Base-by-base conservation (phyloP, 2,329 filamentous ascomycete genomes). In the Juglanconis oblonga region DNA sequence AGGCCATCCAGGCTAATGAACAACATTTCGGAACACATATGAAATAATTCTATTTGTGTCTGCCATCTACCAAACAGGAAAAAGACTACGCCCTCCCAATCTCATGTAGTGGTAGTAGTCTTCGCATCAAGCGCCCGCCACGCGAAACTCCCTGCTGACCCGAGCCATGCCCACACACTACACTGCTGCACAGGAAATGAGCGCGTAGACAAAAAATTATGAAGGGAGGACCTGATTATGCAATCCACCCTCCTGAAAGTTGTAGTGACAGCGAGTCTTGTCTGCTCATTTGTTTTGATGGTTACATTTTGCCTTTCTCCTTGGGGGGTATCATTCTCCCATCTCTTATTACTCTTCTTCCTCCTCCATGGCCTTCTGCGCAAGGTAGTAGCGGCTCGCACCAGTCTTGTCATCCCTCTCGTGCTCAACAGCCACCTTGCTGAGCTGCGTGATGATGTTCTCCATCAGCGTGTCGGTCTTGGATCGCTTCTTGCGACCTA, bases 361-460 rank as follows among this genome's bases (percentile, higher is more conserved):
- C 59, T 64, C 58, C 13, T 55, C 60, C 6, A 63, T 47, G 52
- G 57, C 52, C 63, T 65, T 65, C 48, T 61, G 60, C 4, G 59
- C 61, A 29, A 65, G 53, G 58, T 66, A 62, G 69, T 76, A 82
- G 57, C 78, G 71, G 65, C 72, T 72, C 54, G 71, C 72, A 54
- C 75, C 77, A 13, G 52, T 54, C 64, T 77, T 69, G 67, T 78
- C 78, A 66, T 84, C 81, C 55, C 69, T 72, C 72, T 84, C 81
- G 72, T 86, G 83, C 74, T 83, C 80, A 66, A 87, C 72, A 45
- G 84, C 81, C 64, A 88, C 76, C 79, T 87, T 87, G 77, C 82
- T 82, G 64, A 88, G 79, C 65, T 85, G 83, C 50, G 79, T 81
- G 68, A 88, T 81, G 75, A 87, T 84, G 76, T 87, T 87, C 80